Base-by-base conservation (phyloP, 208 protist genomes). In the Acanthamoeba quina region DNA sequence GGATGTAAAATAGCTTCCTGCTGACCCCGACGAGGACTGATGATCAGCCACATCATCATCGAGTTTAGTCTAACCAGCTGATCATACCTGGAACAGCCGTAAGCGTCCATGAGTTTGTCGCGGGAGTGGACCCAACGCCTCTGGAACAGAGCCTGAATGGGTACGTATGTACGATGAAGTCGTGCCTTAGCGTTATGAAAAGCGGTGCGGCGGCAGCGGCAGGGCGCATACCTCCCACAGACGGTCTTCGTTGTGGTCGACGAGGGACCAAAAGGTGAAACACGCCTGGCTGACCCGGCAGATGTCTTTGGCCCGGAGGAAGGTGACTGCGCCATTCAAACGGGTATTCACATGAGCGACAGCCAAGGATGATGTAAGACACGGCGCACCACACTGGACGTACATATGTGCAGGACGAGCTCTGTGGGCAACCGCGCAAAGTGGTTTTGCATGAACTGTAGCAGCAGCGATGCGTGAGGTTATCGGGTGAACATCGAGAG, bases 321-420 rank as follows among this genome's bases (percentile, higher is more conserved):
- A 78, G 29, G 70, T 44, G 9, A 78, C 72, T 82, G 72, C 10
- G 6, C 10, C 5, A 26, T 80, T 56, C 52, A 56, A 19, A 24
- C 26, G 24, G 5, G 60, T 29, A 7, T 24, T 19, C 4, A 72
- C 24, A 72, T 72, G 10, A 29, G 31, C 11, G 11, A 31, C 3
- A 24, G 26, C 3, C 31, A 72, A 17, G 66, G 26, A 72, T 10
- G 66, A 15, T 7, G 54, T 3, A 41, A 41, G 37, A 41, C 37
- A 41, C 3, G 2, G 37, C 37, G 37, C 37, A 41, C 37, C 1
- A 2, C 60, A 68, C 5, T 11, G 19, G 60, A 68, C 60, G 26
- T 78, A 78, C 70, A 24, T 10, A 78, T 78, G 41, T 78, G 70
- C 9, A 78, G 17, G 70, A 78, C 70, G 70, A 78, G 9, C 41